A percentile compares a stretch with the other conserved stretches of the same genome.
Conservation (phyloP, 805 yeast species). For the Saccharomyces kudriavzevii region DNA sequence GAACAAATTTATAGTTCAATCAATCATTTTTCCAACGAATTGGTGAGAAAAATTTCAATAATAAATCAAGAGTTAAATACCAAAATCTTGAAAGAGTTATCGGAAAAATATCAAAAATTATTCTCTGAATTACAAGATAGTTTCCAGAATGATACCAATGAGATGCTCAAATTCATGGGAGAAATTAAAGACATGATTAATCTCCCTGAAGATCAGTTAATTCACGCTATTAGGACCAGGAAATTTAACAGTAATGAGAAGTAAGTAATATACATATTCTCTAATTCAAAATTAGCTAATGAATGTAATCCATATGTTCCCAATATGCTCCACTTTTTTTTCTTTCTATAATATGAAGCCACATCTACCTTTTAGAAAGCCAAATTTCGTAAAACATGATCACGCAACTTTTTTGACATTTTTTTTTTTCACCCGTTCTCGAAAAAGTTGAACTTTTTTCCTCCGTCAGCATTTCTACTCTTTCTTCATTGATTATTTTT, state of each 20-base stretch:
- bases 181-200: constrained; percentile 32
- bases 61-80: constrained; percentile 33
- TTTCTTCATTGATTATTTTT: background rate
- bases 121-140: constrained; percentile 28
- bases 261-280: background rate
- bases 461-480: background rate
- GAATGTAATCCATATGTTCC: background rate
- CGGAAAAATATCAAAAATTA: constrained; percentile 29
- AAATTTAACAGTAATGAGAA: background rate
- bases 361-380: no score
- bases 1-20: constrained; percentile 33
- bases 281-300: background rate
- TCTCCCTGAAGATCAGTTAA: constrained; percentile 31
- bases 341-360: no score
- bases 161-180: constrained; percentile 29
- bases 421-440: background rate
- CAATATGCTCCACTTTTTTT: background rate
- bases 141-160: constrained; percentile 33
- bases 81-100: constrained; percentile 29
- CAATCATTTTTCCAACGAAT: constrained; percentile 28
- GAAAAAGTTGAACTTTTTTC: background rate
- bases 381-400: background rate
- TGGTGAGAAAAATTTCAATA: constrained; percentile 29
- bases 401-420: background rate
- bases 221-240: constrained; percentile 16